Base-by-base conservation (phyloP, 2,329 filamentous ascomycete genomes). In the Juglanconis sp. region DNA sequence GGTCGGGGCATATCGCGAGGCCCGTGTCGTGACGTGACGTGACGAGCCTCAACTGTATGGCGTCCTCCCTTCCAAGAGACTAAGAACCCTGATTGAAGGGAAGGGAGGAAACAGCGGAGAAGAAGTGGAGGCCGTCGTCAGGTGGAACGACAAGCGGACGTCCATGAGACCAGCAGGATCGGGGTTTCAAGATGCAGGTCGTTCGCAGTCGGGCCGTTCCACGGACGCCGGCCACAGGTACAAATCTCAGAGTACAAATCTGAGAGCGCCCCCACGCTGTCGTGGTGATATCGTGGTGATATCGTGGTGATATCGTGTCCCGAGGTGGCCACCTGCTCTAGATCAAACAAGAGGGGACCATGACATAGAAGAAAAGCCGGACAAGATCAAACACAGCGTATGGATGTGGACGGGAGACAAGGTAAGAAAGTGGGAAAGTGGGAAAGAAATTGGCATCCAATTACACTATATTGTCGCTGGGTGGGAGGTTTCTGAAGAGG, bases 141-240 rank as follows among this genome's bases (percentile, higher is more conserved):
- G 52, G 46, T 36, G 61, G 34, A 17, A 51, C 34, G 11, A 32
- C 54, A 32, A 36, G 44, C 31, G 51, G 36, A 52, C n/a, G 38
- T 58, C 61, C 61, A 63, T 63, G 40, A 48, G 58, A 38, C 34
- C 34, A 53, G 44, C 30, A 51, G 53, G 36, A 44, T 35, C 35
- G 53, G 52, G 58, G 46, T 13, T 53, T 47, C 48, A 35, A 32
- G 30, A 17, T 42, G 53, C 34, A 59, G 24, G 34, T 49, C 48
- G 56, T 42, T 42, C 51, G 59, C 34, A 59, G 35, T 54, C 55
- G 50, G 44, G 13, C 34, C 50, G 49, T 49, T 49, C 52, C 31
- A 17, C 54, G 59, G 51, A 30, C n/a, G 59, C 53, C 42, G 53
- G 31, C 30, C n/a, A 31, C 30, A 48, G 42, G 3, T 13, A 7